Conservation (phyloP, 2,329 filamentous ascomycete species). For the Cyphellophora attinorum region DNA sequence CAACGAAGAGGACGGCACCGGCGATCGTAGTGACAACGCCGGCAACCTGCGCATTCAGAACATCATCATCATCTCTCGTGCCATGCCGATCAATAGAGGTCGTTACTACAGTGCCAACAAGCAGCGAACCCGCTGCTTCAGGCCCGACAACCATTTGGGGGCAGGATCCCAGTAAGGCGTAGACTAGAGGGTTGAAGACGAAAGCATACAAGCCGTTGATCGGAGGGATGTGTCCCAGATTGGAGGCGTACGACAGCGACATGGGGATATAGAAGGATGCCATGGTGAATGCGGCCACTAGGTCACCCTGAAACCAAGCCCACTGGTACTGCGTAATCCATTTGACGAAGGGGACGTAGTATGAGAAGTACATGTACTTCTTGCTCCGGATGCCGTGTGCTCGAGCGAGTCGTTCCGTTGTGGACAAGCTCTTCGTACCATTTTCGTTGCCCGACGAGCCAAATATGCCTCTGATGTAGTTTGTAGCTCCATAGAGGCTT, state of each 20-base stretch:
- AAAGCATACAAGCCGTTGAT: conserved; percentile 93
- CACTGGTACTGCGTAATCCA: conserved; percentile 84
- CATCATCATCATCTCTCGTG: conserved; percentile 55
- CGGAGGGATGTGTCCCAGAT: conserved; percentile 83
- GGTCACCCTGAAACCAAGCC: conserved; percentile 73
- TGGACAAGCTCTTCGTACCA: conserved; percentile 45
- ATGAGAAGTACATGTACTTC: conserved; percentile 75
- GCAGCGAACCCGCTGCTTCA: conserved; percentile 83
- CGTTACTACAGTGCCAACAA: conserved; percentile 80
- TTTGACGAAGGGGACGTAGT: conserved; percentile 84
- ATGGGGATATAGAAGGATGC: conserved; percentile 98
- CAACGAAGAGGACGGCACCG: conserved; percentile 77
- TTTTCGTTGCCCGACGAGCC: conserved; percentile 17
- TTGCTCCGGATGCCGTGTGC: conserved; percentile 65
- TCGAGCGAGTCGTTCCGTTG: conserved; percentile 61
- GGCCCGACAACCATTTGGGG: conserved; percentile 91
- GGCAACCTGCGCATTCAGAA: conserved; percentile 70
- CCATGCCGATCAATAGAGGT: conserved; percentile 61
- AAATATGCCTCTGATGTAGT: not conserved
- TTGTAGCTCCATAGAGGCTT: not conserved
- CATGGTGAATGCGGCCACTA: conserved; percentile 84
- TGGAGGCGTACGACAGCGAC: conserved; percentile 85
- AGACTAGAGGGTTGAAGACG: conserved; percentile 83
- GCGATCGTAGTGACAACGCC: conserved; percentile 83
- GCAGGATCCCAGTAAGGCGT: conserved; percentile 82